phyloP scores from a whole-genome alignment of 345 rosid genomes.

The Gossypioides kirkii region DNA sequence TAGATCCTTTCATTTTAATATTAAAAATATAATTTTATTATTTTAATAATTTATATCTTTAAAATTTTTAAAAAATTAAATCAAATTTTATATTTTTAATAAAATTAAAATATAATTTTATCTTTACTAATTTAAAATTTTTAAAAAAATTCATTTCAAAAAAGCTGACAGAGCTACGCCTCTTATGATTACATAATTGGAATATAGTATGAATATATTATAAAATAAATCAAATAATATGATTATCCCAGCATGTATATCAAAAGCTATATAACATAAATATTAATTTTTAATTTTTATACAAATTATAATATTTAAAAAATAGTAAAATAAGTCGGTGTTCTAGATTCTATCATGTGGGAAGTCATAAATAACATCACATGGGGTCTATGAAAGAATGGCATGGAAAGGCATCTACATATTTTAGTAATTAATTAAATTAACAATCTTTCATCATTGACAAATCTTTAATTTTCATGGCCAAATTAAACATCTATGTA shows the following conservation, averaged over 20 bases:
- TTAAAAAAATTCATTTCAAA: too few species aligned
- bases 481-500: neutral
- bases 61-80: too few species aligned
- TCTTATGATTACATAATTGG: too few species aligned
- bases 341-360: neutral
- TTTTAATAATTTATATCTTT: too few species aligned
- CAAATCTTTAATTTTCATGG: neutral
- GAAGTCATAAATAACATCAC: neutral
- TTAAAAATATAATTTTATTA: neutral
- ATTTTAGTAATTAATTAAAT: neutral
- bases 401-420: neutral
- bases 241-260: neutral
- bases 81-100: too few species aligned
- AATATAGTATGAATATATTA: neutral
- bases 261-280: neutral
- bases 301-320: neutral
- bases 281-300: too few species aligned
- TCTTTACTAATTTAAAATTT: too few species aligned
- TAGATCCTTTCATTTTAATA: neutral
- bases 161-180: too few species aligned
- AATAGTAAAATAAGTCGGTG: neutral
- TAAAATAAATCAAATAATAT: neutral
- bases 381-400: neutral
- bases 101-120: too few species aligned
- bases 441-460: neutral